Base-by-base conservation (phyloP, 768 basidiomycete genomes). In the Rubroboletus pulcherrimus region DNA sequence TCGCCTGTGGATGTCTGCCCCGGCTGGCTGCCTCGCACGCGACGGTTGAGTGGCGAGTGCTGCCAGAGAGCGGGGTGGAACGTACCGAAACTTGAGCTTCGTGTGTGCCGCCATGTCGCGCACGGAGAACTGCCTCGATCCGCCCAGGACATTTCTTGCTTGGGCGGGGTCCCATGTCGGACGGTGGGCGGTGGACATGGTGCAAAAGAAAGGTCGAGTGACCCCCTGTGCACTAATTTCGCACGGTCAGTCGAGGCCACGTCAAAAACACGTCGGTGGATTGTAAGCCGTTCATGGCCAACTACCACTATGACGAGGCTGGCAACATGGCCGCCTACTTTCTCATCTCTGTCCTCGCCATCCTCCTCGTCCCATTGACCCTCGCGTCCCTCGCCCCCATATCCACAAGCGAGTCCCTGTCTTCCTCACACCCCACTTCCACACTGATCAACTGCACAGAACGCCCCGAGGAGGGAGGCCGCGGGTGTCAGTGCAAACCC, bases 161-260 rank as follows among this genome's bases (percentile, higher is more conserved):
- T 95, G 91, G 0, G 95, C 94, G 2, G 96, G 96, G 62, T 95
- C 91, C 95, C 95, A 98, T 83, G 92, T 95, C 64, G 92, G 92
- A 75, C 92, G 85, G 71, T 94, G 92, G 4, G 91, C 91, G 77
- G 90, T 93, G 51, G 91, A 93, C 91, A 92, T 91, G 46, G 19
- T 46, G 31, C 19, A 31, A 4, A 15, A 26, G 3, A 26, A 26
- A 26, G 26, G 41, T 21, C 7, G 41, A 21, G 21, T 21, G 21
- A 31, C 17, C 44, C 44, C 44, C 45, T 46, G 31, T 46, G 12
- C 7, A 4, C 19, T 2, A 11, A 2, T 19, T 46, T 48, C 62
- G 30, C 62, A 63, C 62, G 62, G 48, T 45, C 29, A 14, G 14
- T 1, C 15, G 9, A 39, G 62, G 62, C 58, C 55, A 62, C 59